Evolutionary conservation across 2,329 filamentous ascomycete species (phyloP), one percentile per base, ranked within the genome.

Genomic region (Aspergillus sp.): DNA sequence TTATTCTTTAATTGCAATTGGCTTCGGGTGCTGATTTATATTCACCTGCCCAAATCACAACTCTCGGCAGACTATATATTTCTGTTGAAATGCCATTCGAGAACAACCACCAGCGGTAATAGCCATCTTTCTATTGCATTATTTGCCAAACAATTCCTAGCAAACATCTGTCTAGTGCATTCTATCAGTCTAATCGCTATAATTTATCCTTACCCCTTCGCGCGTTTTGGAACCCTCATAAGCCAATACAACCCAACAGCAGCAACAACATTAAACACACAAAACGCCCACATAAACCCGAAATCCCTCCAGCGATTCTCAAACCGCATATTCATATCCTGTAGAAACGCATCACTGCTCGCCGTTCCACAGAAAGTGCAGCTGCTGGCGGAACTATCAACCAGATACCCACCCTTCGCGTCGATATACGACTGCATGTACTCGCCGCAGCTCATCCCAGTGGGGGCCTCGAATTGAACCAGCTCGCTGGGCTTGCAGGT

Each of bases 211-310:
- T 27, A 27, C 8, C 8, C 7, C 24, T 11, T 30, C 9, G 1
- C 24, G 3, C 27, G 11, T 67, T 78, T 78, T 2, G 76, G 76
- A 3, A 88, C 85, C 9, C 86, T 75, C 65, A 86, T 83, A 17
- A 85, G 63, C 70, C 83, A 91, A 72, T 91, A 91, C 1, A 86
- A 71, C 7, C 79, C 61, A 2, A 89, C 75, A 0, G 87, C 86
- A 1, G 80, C 74, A 41, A 74, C 72, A 37, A 89, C 80, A 64
- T 90, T 89, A 70, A 90, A 88, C 0, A 75, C 60, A 42, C 90
- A 81, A 64, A 82, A 91, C 0, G 78, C 85, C 83, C 86, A 90
- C 65, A 90, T 76, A 37, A 91, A 78, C 1, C 88, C 89, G 57
- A 86, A 90, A 67, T 91, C 89, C 56, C 87, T 79, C 87, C 88